These are phyloP conservation scores for Trichophyton schoenleinii DNA, from an alignment of 2,329 filamentous ascomycete species.

Conservation along the genomic window DNA sequence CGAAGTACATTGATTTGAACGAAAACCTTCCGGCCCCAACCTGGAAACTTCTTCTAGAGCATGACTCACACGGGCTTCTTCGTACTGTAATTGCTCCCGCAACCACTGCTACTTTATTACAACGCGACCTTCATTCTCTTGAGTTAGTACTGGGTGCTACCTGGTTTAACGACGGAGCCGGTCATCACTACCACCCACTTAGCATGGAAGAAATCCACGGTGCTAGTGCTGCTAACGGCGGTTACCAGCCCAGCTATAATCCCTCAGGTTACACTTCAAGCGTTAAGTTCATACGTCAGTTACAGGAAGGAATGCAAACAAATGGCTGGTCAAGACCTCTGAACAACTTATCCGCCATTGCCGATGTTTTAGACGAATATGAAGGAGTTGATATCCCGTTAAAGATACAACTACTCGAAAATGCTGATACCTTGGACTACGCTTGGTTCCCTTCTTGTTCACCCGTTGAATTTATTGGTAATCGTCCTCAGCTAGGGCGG, in stretches of 20 bases:
- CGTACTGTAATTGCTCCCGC: slow-evolving; percentile 16
- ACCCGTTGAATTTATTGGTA: slow-evolving; percentile 22
- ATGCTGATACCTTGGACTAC: slow-evolving; percentile 9
- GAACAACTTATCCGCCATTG: slow-evolving; percentile 18
- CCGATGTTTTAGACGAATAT: slow-evolving; percentile 24
- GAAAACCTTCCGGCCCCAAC: slow-evolving; percentile 13
- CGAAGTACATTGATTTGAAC: slow-evolving; percentile 14
- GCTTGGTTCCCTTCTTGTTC: slow-evolving; percentile 25
- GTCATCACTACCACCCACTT: slow-evolving; percentile 13
- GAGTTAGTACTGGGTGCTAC: slow-evolving; percentile 22
- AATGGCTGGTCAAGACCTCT: slow-evolving; percentile 22
- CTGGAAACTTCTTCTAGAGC: slow-evolving; percentile 12
- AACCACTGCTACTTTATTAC: slow-evolving; percentile 18
- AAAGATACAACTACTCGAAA: slow-evolving; percentile 12
- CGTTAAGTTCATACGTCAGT: not conserved
- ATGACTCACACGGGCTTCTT: slow-evolving; percentile 15
- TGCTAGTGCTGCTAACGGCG: slow-evolving; percentile 3
- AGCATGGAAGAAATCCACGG: not conserved
- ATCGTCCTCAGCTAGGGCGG: slow-evolving; percentile 7
- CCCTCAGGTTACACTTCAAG: slow-evolving; percentile 12
- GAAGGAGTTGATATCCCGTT: slow-evolving; percentile 21
- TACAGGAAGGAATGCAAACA: slow-evolving; percentile 16
- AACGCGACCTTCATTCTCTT: slow-evolving; percentile 18
- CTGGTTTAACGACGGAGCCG: slow-evolving; percentile 16
- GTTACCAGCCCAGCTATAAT: slow-evolving; percentile 6